These are phyloP conservation scores for Cryphonectria nitschkei DNA, from an alignment of 2,329 filamentous ascomycete genomes.

Conservation along the genomic window DNA sequence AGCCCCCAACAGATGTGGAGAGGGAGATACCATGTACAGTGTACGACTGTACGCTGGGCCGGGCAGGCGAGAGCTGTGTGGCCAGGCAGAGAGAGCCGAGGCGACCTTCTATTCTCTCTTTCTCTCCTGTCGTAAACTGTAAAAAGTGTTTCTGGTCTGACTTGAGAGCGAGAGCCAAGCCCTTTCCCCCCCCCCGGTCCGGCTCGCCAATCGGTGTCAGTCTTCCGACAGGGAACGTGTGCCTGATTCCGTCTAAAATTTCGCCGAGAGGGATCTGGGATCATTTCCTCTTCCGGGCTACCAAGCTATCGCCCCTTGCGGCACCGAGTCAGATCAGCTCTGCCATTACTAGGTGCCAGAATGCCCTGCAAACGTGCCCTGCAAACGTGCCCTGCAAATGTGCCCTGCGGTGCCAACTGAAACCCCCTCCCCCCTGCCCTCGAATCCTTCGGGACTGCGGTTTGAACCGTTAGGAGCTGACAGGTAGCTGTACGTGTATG, in stretches of 20 bases:
- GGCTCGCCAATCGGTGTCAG: slow-evolving; percentile 6
- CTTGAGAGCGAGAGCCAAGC: not conserved
- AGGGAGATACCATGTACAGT: not conserved
- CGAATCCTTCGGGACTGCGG: not conserved
- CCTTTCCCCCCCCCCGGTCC: not conserved
- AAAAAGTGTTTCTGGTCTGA: not conserved
- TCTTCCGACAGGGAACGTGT: slow-evolving; percentile 1
- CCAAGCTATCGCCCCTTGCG: not conserved
- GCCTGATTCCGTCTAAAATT: slow-evolving; percentile 5
- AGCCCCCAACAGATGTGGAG: not conserved
- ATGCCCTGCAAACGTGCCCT: not conserved
- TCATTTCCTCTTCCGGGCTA: slow-evolving; percentile 5
- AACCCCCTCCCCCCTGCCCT: not conserved
- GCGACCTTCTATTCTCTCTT: not conserved
- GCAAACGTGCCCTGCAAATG: not conserved
- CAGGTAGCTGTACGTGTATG: not conserved
- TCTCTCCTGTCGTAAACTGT: not conserved
- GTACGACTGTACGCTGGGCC: not conserved
- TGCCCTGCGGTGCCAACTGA: not conserved
- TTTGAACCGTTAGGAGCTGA: not conserved
- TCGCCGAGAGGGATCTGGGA: slow-evolving; percentile 8
- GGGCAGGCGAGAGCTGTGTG: not conserved
- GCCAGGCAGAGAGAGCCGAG: not conserved
- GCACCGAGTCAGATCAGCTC: slow-evolving; percentile 4
- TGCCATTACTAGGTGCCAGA: not conserved